Percentiles rank a stretch among this genome's conserved stretches.
Evolutionary conservation across 2,329 filamentous ascomycete species (phyloP).

Genomic region (Cercospora zeina): DNA sequence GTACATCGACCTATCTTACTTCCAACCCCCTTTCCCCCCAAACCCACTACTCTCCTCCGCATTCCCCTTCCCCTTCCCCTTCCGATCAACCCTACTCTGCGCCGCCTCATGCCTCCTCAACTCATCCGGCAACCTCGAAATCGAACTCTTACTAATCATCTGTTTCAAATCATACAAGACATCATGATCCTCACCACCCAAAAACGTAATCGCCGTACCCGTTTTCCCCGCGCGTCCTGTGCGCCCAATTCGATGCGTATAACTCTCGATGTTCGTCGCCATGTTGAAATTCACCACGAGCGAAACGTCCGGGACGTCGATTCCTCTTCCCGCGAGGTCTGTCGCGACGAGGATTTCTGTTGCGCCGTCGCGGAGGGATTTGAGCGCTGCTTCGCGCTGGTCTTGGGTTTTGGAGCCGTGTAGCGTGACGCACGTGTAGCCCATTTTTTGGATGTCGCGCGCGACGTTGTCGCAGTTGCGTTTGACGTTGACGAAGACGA

Average conservation of each 20-base stretch:
- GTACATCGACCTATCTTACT: conserved; percentile 18
- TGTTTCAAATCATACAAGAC: conserved; percentile 90
- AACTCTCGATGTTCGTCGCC: conserved; percentile 87
- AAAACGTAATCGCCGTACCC: conserved; percentile 92
- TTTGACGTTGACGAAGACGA: conserved; percentile 99
- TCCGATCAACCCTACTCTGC: conserved; percentile 61
- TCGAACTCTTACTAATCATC: conserved; percentile 87
- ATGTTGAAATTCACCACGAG: conserved; percentile 99
- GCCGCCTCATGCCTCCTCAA: conserved; percentile 83
- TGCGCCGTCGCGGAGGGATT: conserved; percentile 74
- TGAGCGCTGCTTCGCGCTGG: conserved; percentile 89
- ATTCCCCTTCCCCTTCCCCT: conserved; percentile 37
- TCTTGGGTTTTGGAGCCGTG: conserved; percentile 98
- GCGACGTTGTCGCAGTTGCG: conserved; percentile 96
- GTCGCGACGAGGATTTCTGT: conserved; percentile 92
- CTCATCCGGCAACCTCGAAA: conserved; percentile 89
- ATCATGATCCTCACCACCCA: conserved; percentile 86
- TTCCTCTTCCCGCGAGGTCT: conserved; percentile 93
- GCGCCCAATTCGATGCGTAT: conserved; percentile 94
- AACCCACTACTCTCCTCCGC: conserved; percentile 42
- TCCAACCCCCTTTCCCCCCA: conserved; percentile 41
- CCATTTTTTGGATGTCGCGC: conserved; percentile 90
- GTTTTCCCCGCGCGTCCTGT: conserved; percentile 97
- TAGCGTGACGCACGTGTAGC: conserved; percentile 83
- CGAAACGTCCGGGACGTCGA: conserved; percentile 91